Conservation (phyloP, 345 rosid genomes). For the Hypericum perforatum region DNA sequence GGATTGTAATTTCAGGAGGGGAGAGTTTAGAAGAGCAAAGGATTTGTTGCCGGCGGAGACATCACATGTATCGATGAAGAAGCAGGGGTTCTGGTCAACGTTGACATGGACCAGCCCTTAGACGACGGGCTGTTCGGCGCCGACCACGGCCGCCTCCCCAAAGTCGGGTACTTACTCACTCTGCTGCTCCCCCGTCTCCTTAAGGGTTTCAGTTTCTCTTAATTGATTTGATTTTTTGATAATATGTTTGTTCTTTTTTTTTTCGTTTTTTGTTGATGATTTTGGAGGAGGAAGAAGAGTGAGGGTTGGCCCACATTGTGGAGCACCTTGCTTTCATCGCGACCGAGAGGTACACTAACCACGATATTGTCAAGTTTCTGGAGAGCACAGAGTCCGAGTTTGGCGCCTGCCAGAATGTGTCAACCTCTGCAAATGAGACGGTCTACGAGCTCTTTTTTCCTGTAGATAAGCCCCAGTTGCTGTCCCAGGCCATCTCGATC, state of each 20-base stretch:
- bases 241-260: not conserved
- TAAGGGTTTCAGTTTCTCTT: not conserved
- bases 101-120: slow-evolving; percentile 45
- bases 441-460: slow-evolving; percentile 86
- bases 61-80: slow-evolving; percentile 36
- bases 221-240: no score
- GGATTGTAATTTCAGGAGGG: not conserved
- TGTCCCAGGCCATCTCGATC: slow-evolving; percentile 75
- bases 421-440: slow-evolving; percentile 83
- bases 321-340: slow-evolving; percentile 98
- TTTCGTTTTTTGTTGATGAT: slow-evolving; percentile 32
- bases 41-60: slow-evolving; percentile 56
- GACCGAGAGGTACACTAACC: slow-evolving; percentile 69
- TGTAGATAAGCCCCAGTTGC: slow-evolving; percentile 62
- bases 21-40: slow-evolving; percentile 25
- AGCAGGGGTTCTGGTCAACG: slow-evolving; percentile 60
- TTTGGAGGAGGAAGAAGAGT: slow-evolving; percentile 91
- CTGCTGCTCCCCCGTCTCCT: not conserved
- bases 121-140: slow-evolving; percentile 62
- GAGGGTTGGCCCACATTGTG: slow-evolving; percentile 88
- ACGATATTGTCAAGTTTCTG: slow-evolving; percentile 78
- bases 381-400: slow-evolving; percentile 94
- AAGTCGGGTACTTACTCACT: slow-evolving; percentile 46
- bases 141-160: slow-evolving; percentile 63
- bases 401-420: slow-evolving; percentile 92